Conservation (phyloP, 1,284 basidiomycete species). For the Fistulinella cinereoalba region DNA sequence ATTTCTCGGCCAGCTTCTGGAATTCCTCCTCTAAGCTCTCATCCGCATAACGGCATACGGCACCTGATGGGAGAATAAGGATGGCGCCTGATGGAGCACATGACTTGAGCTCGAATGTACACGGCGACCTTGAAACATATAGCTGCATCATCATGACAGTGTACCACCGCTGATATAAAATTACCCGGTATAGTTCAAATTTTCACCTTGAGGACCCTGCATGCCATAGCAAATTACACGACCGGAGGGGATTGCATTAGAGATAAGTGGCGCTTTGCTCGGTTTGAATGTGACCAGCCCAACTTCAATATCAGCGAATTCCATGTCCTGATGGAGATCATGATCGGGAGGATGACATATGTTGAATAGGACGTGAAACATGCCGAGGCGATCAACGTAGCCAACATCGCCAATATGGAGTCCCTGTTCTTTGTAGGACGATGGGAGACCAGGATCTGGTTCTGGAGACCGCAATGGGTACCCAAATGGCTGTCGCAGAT, state of each 20-base stretch:
- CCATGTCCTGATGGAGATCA: neutral
- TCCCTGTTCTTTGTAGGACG: neutral
- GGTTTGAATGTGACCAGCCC: neutral
- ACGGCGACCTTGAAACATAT: too few species aligned
- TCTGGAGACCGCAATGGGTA: conserved; percentile 5
- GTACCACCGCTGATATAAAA: too few species aligned
- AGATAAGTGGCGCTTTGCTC: neutral
- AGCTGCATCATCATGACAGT: too few species aligned
- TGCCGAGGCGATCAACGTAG: neutral
- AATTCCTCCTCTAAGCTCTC: neutral
- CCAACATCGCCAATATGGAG: conserved; percentile 6
- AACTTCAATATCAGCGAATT: neutral
- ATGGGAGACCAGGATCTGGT: neutral
- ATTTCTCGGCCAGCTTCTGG: neutral
- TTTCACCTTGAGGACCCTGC: too few species aligned
- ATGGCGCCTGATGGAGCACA: too few species aligned
- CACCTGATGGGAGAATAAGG: conserved; percentile 5
- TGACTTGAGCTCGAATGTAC: too few species aligned
- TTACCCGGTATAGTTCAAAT: too few species aligned
- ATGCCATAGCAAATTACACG: too few species aligned
- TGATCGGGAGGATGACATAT: neutral
- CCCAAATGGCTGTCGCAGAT: neutral
- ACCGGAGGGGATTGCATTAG: too few species aligned
- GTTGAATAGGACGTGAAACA: conserved; percentile 4
- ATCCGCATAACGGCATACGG: neutral